Percentiles rank a stretch among this genome's conserved stretches.
Conservation (phyloP, 2,329 filamentous ascomycete genomes). For the Dactylellina parvicollis region DNA sequence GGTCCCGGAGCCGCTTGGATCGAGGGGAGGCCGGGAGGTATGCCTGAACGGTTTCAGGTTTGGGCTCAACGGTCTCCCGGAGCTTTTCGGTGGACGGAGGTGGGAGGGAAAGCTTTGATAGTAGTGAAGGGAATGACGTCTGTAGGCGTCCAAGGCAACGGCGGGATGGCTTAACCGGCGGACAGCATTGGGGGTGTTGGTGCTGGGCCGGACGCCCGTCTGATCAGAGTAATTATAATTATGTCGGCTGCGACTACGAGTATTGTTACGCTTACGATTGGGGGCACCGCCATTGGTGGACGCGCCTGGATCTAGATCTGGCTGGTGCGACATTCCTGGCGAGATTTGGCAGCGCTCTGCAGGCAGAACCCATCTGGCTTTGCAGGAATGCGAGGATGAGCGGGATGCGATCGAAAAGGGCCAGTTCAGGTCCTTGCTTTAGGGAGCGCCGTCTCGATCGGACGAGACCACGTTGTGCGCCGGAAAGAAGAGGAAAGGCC, state of each 20-base stretch:
- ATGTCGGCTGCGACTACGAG: slow-evolving; percentile 28
- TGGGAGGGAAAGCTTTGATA: slow-evolving; percentile 83
- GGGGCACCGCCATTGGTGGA: slow-evolving; percentile 42
- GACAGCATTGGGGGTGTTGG: background rate
- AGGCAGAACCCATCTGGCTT: slow-evolving; percentile 3
- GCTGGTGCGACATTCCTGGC: slow-evolving; percentile 44
- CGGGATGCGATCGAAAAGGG: no score
- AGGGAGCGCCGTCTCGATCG: no score
- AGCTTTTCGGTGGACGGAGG: slow-evolving; percentile 71
- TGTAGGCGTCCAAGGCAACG: slow-evolving; percentile 50
- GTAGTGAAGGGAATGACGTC: slow-evolving; percentile 68
- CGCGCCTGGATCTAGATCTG: slow-evolving; percentile 17
- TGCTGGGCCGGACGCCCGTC: background rate
- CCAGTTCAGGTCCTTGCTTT: no score
- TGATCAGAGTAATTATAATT: slow-evolving; percentile 23
- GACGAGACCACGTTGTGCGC: no score
- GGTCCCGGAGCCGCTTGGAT: slow-evolving; percentile 59
- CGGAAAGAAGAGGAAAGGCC: no score
- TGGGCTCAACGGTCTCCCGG: slow-evolving; percentile 36
- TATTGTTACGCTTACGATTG: slow-evolving; percentile 39
- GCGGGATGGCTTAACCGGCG: slow-evolving; percentile 45
- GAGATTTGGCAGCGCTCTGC: slow-evolving; percentile 25
- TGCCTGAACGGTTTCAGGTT: slow-evolving; percentile 55
- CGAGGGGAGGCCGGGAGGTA: slow-evolving; percentile 54
- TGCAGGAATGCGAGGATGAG: no score